These are phyloP conservation scores for Syzygium oleosum DNA, from an alignment of 345 rosid species.

Conservation along the genomic window DNA sequence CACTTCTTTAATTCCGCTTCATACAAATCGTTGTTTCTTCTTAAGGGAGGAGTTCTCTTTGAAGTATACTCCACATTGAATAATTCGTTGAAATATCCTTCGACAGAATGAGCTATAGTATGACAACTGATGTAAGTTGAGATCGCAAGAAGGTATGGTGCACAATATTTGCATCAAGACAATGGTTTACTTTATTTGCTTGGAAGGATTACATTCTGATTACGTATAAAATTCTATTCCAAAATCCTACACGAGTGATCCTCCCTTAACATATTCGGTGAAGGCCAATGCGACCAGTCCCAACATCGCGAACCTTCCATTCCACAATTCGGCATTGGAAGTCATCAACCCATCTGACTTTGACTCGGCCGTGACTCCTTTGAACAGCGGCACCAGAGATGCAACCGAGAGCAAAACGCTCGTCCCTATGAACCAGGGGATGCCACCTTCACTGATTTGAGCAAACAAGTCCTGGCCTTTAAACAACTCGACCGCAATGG, in stretches of 20 bases:
- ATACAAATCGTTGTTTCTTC: not conserved
- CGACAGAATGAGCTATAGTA: not conserved
- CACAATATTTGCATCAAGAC: not conserved
- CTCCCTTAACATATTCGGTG: constrained; percentile 67
- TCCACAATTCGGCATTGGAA: constrained; percentile 74
- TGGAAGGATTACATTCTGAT: not conserved
- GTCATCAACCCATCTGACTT: constrained; percentile 57
- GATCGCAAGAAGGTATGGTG: not conserved
- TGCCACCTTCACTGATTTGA: constrained; percentile 56
- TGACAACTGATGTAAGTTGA: not conserved
- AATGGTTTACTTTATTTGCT: not conserved
- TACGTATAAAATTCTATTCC: not conserved
- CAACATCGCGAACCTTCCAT: constrained; percentile 73
- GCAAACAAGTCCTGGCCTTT: constrained; percentile 56
- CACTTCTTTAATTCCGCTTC: not conserved
- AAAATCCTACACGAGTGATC: constrained; percentile 10
- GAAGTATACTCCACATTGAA: not conserved
- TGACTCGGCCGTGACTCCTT: constrained; percentile 52
- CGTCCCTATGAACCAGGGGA: constrained; percentile 48
- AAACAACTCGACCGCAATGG: constrained; percentile 55
- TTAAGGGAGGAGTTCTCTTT: not conserved
- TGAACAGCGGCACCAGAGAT: constrained; percentile 46
- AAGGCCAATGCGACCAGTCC: constrained; percentile 73
- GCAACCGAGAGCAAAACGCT: constrained; percentile 54
- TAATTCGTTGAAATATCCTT: not conserved